A percentile compares a stretch with the other conserved stretches of the same genome.
phyloP scores from a whole-genome alignment of 768 basidiomycete genomes.

The Galerina sulciceps region DNA sequence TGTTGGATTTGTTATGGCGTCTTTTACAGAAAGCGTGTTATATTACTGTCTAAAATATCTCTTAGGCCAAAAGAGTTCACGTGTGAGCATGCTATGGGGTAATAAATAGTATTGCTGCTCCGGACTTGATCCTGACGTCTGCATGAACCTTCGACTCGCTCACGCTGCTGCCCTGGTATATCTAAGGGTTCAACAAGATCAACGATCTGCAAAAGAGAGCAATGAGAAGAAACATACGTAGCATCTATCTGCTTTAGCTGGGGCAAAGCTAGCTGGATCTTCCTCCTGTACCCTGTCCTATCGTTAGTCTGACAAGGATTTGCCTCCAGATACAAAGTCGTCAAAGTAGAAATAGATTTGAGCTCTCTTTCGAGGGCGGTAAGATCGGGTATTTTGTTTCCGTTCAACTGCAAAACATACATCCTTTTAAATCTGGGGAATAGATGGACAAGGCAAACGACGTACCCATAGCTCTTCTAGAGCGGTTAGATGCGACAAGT shows the following conservation, averaged over 20 bases:
- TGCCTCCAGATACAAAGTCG: constrained; percentile 93
- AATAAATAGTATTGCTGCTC: no score
- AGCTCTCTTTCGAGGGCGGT: constrained; percentile 71
- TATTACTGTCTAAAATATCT: no score
- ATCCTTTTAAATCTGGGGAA: background rate
- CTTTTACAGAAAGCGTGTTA: no score
- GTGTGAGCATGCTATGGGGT: no score
- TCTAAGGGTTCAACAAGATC: background rate
- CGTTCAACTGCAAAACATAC: constrained; percentile 67
- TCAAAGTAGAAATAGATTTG: constrained; percentile 58
- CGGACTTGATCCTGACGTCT: background rate
- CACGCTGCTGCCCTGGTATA: constrained; percentile 20
- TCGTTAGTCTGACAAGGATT: constrained; percentile 90
- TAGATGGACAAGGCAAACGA: background rate
- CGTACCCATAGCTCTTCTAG: constrained; percentile 96
- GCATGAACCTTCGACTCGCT: background rate
- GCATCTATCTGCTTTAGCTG: constrained; percentile 95
- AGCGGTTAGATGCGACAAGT: constrained; percentile 71
- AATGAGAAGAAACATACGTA: constrained; percentile 61
- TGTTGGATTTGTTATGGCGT: no score
- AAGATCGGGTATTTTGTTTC: constrained; percentile 82
- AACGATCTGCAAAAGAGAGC: background rate
- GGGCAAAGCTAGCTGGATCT: constrained; percentile 86
- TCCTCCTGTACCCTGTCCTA: constrained; percentile 80
- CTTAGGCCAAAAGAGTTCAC: no score